Percentiles rank a stretch among this genome's conserved stretches.
Evolutionary conservation across 1,284 basidiomycete species (phyloP).

Genomic region (Jaminaea rosea): DNA sequence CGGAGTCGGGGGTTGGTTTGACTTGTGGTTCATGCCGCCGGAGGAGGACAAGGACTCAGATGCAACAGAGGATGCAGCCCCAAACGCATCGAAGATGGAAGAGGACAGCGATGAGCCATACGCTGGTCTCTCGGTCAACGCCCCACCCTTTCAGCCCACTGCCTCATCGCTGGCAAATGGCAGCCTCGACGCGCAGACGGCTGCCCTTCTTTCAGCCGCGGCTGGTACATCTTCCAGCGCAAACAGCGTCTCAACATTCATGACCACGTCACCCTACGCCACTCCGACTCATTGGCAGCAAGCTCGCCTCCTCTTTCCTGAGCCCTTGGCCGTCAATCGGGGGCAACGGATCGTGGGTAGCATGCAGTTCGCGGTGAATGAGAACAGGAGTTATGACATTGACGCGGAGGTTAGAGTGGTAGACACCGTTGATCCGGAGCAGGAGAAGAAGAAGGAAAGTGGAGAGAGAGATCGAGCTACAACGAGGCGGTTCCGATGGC

Average conservation of each 20-base stretch:
- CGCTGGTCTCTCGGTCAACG: constrained; percentile 8
- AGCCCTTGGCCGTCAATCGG: constrained; percentile 39
- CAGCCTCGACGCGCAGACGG: neutral
- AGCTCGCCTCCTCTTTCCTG: constrained; percentile 34
- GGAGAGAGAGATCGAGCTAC: constrained; percentile 16
- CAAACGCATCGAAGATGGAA: too few relatives aligned
- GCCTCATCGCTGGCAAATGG: neutral
- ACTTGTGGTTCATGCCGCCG: constrained; percentile 32
- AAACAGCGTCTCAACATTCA: constrained; percentile 12
- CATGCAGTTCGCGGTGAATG: constrained; percentile 36
- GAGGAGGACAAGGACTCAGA: constrained; percentile 10
- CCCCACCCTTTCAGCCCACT: neutral
- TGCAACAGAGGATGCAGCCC: constrained; percentile 9
- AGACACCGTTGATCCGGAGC: neutral
- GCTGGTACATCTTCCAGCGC: neutral
- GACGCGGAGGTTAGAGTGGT: constrained; percentile 11
- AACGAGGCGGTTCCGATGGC: constrained; percentile 18
- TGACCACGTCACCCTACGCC: constrained; percentile 39
- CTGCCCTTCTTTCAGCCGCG: neutral
- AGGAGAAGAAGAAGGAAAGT: constrained; percentile 2
- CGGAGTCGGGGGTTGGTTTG: constrained; percentile 42
- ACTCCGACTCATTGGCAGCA: constrained; percentile 45
- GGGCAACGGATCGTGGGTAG: constrained; percentile 32
- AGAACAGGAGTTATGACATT: constrained; percentile 35
- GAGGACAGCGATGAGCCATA: constrained; percentile 10